Conservation (phyloP, 768 basidiomycete genomes). For the Dictyophora rubrovolvata region DNA sequence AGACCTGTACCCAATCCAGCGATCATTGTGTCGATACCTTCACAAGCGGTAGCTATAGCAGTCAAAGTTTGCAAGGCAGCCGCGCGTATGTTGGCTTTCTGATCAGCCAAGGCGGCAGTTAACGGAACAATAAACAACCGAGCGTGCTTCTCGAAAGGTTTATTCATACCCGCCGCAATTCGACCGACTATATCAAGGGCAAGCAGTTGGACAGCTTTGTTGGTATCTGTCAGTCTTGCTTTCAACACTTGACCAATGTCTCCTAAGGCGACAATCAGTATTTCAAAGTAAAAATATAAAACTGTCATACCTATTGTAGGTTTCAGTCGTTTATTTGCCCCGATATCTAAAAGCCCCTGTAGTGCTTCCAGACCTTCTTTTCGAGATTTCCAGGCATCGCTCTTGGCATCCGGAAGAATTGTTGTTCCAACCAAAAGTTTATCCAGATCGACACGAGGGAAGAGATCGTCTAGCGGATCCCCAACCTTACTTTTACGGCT, state of each 20-base stretch:
- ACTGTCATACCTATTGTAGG: constrained; percentile 69
- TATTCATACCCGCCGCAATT: constrained; percentile 90
- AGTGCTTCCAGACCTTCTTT: constrained; percentile 89
- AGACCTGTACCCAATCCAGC: constrained; percentile 68
- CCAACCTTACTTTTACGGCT: constrained; percentile 31
- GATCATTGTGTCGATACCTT: constrained; percentile 75
- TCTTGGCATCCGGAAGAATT: constrained; percentile 75
- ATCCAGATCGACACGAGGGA: constrained; percentile 92
- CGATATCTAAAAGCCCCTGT: constrained; percentile 78
- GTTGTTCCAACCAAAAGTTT: constrained; percentile 72
- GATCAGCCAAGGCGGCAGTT: constrained; percentile 80
- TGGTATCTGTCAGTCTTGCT: constrained; percentile 79
- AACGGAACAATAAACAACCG: constrained; percentile 69
- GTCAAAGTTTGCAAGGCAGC: constrained; percentile 71
- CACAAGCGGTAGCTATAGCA: constrained; percentile 76
- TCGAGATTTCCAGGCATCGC: constrained; percentile 92
- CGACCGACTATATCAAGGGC: constrained; percentile 86
- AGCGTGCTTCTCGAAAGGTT: constrained; percentile 84
- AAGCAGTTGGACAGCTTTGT: constrained; percentile 85
- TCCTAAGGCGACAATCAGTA: constrained; percentile 34
- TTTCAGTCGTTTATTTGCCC: constrained; percentile 86
- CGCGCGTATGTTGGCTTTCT: constrained; percentile 77
- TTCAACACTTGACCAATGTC: constrained; percentile 88
- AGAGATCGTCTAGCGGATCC: constrained; percentile 87
- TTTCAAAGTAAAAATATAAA: neutral